Evolutionary conservation across 495 filamentous ascomycete species (phyloP).

Genomic region (Xylaria scruposa): DNA sequence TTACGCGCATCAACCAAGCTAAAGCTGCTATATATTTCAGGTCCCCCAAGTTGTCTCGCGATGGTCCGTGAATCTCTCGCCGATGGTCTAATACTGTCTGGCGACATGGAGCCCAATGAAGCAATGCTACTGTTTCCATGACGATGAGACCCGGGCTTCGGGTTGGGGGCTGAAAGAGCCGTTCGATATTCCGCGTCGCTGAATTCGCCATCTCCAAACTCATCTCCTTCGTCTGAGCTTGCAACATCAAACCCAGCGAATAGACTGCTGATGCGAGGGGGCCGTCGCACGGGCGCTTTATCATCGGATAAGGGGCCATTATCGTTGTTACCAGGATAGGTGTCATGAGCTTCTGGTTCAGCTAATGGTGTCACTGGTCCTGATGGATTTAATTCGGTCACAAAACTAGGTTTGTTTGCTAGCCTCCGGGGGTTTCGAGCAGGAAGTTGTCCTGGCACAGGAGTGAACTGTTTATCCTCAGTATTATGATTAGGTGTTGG

Average conservation of each 20-base stretch:
- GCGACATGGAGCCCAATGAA: constrained; percentile 35
- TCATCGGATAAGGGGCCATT: constrained; percentile 73
- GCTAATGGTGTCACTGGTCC: constrained; percentile 43
- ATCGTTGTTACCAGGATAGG: constrained; percentile 84
- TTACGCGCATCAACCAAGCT: constrained; percentile 46
- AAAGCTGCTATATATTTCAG: constrained; percentile 39
- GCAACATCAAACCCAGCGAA: constrained; percentile 78
- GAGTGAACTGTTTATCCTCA: constrained; percentile 53
- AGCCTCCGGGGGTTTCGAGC: constrained; percentile 60
- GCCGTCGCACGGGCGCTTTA: constrained; percentile 68
- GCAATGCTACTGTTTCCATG: constrained; percentile 45
- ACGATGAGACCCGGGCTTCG: constrained; percentile 41
- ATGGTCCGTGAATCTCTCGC: constrained; percentile 34
- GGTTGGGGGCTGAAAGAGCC: constrained; percentile 66
- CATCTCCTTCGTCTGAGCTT: constrained; percentile 64
- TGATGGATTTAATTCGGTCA: constrained; percentile 54
- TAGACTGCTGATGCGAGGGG: constrained; percentile 79
- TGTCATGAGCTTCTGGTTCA: constrained; percentile 60
- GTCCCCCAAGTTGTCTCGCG: constrained; percentile 34
- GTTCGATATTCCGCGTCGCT: constrained; percentile 70
- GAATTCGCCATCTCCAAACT: constrained; percentile 64
- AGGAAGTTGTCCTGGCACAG: constrained; percentile 57
- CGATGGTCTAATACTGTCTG: constrained; percentile 42
- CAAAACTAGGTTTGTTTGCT: constrained; percentile 50
- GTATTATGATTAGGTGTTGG: constrained; percentile 42